These are phyloP conservation scores for Fusarium illudens DNA, from an alignment of 2,329 filamentous ascomycete genomes.

Conservation along the genomic window DNA sequence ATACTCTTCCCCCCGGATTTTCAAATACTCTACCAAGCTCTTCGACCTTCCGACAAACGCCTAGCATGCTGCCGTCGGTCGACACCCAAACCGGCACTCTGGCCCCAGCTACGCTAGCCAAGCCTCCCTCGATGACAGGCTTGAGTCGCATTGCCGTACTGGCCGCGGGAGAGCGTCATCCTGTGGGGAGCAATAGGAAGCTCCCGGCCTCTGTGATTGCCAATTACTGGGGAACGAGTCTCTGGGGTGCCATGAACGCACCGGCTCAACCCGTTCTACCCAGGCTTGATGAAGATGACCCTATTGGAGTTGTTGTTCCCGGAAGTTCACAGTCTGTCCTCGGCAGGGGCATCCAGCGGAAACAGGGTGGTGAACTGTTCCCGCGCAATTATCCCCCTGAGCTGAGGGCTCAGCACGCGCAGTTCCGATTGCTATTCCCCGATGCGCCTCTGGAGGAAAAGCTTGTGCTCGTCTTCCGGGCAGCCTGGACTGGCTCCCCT, in stretches of 20 bases:
- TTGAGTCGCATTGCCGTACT: conserved; percentile 87
- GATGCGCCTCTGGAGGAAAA: conserved; percentile 79
- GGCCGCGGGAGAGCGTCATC: conserved; percentile 78
- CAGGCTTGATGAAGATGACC: conserved; percentile 50
- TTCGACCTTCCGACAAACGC: conserved; percentile 41
- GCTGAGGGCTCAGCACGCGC: conserved; percentile 85
- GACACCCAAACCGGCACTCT: conserved; percentile 68
- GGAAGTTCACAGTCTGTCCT: conserved; percentile 44
- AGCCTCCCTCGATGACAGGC: conserved; percentile 82
- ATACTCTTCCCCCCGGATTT: conserved; percentile 76
- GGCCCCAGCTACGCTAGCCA: conserved; percentile 83
- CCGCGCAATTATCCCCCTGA: conserved; percentile 82
- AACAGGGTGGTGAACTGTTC: conserved; percentile 63
- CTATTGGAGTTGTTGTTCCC: conserved; percentile 52
- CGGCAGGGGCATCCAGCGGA: conserved; percentile 43
- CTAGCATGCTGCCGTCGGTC: conserved; percentile 48
- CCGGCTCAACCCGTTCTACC: conserved; percentile 45
- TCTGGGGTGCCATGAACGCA: conserved; percentile 65
- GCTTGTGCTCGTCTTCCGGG: conserved; percentile 89
- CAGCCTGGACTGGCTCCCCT: conserved; percentile 75
- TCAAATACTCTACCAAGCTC: conserved; percentile 44
- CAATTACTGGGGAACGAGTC: conserved; percentile 91
- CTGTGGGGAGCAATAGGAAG: conserved; percentile 71
- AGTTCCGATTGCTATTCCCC: conserved; percentile 92
- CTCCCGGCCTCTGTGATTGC: conserved; percentile 88